Percentiles rank a stretch among this genome's conserved stretches.
These are phyloP conservation scores for Takakia lepidozioides DNA, from an alignment of 225 moss, liverwort and hornwort species.

Conservation along the genomic window DNA sequence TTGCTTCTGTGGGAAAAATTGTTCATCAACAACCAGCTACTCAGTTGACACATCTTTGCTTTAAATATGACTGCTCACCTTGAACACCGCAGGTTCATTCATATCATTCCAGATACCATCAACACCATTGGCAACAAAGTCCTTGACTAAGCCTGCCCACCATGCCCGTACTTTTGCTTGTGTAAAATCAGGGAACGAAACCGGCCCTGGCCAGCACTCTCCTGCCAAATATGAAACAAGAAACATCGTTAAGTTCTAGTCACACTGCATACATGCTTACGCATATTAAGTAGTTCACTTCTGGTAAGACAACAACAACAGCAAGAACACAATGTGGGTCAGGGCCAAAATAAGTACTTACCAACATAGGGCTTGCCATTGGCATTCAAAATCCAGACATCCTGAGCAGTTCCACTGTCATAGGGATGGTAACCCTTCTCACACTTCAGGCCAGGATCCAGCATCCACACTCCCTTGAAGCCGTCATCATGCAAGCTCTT, in stretches of 20 bases:
- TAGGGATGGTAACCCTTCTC: slow-evolving; percentile 64
- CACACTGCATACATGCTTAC: too few species aligned
- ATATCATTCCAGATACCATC: slow-evolving; percentile 99
- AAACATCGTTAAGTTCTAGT: too few species aligned
- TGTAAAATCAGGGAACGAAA: slow-evolving; percentile 73
- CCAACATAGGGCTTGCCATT: slow-evolving; percentile 59
- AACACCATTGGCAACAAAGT: slow-evolving; percentile 46
- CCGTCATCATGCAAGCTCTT: slow-evolving; percentile 48
- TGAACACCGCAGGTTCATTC: slow-evolving; percentile 94
- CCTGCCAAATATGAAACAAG: too few species aligned
- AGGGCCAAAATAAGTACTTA: slow-evolving; percentile 11
- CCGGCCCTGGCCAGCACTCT: slow-evolving; percentile 81
- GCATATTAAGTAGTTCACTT: too few species aligned
- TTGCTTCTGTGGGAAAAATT: too few species aligned
- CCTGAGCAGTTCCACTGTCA: slow-evolving; percentile 59
- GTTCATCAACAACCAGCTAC: too few species aligned
- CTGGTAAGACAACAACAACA: not conserved
- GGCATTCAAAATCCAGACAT: slow-evolving; percentile 53
- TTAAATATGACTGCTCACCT: slow-evolving; percentile 46
- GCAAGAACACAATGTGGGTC: not conserved
- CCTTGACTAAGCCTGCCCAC: slow-evolving; percentile 74
- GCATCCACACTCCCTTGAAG: slow-evolving; percentile 93
- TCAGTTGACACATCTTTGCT: too few species aligned
- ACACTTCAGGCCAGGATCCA: slow-evolving; percentile 83
- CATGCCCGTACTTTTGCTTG: slow-evolving; percentile 56